These are phyloP conservation scores for Vitis rupestris DNA, from an alignment of 164 flowering plant species.

Conservation along the genomic window DNA sequence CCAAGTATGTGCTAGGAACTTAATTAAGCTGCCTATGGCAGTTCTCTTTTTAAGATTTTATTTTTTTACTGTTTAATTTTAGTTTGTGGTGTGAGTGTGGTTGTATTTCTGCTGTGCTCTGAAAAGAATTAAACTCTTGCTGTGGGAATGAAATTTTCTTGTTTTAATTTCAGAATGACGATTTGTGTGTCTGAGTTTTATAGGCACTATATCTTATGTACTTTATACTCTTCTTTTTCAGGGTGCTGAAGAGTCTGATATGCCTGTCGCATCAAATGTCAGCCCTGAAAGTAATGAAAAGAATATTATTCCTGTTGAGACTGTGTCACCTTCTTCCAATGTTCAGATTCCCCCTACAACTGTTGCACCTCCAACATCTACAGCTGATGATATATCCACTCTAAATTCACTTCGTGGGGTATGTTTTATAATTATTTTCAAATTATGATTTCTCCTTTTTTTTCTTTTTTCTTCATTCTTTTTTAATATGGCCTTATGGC, in stretches of 20 bases:
- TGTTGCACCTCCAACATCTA: slow-evolving; percentile 38
- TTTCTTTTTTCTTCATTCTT: slow-evolving; percentile 4
- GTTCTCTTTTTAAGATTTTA: too few relatives aligned
- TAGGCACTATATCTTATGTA: background rate
- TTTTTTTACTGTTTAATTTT: too few relatives aligned
- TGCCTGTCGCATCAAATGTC: slow-evolving; percentile 36
- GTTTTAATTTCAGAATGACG: background rate
- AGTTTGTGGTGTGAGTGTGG: too few relatives aligned
- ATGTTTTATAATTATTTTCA: slow-evolving; percentile 5
- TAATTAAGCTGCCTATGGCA: too few relatives aligned
- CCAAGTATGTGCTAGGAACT: too few relatives aligned
- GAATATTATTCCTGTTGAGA: slow-evolving; percentile 36
- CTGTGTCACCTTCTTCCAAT: slow-evolving; percentile 47
- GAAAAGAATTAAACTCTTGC: too few relatives aligned
- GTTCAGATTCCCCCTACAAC: slow-evolving; percentile 34
- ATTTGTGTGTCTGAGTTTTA: background rate
- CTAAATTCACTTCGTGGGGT: slow-evolving; percentile 87
- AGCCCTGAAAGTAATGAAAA: slow-evolving; percentile 49
- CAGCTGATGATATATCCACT: slow-evolving; percentile 56
- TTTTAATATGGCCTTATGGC: background rate
- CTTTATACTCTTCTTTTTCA: slow-evolving; percentile 22
- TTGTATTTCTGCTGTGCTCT: too few relatives aligned
- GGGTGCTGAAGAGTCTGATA: slow-evolving; percentile 67
- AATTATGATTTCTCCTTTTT: background rate
- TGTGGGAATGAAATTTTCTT: background rate